Evolutionary conservation across 2,329 filamentous ascomycete genomes (phyloP), one percentile per base, ranked within the genome.

Genomic region (Graphiopsis chlorocephala): DNA sequence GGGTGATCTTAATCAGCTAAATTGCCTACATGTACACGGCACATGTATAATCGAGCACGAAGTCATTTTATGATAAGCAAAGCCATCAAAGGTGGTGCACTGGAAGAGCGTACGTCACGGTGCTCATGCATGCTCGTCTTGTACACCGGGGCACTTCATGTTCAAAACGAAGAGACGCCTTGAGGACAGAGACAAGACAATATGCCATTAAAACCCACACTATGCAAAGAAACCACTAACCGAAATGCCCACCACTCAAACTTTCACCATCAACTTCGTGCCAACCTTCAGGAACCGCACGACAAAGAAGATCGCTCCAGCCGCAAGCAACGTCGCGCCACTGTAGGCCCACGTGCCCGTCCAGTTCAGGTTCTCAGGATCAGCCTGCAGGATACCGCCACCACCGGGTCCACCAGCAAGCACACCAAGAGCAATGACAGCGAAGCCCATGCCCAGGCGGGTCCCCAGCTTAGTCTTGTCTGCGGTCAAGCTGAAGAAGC

Each of bases 401-500:
- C 69, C 76, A 23, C 69, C 72, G 0, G 78, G 78, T 0, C 75
- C 73, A 11, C 73, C 78, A 20, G 69, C 68, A 17, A 81, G 64
- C 4, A 75, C 65, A 6, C 75, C 78, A 3, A 78, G 65, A 0
- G 71, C 72, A 6, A 72, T 66, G 5, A 78, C 68, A 0, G 73
- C 72, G 64, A 75, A 80, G 1, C 73, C 75, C 73, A 74, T 73
- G 0, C 80, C 80, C 17, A 81, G 77, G 6, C 80, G 72, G 1
- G 78, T 80, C 4, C 81, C 81, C 14, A 83, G 71, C 63, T 74
- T 78, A 20, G 72, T 69, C 66, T 78, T 78, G 67, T 83, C 74
- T n/a, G 69, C 63, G 0, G 79, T 81, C 17, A 83, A 68, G 1
- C 66, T 69, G 6, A 75, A 74, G 58, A 83, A 77, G 52, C 74